phyloP scores from a whole-genome alignment of 2,329 filamentous ascomycete genomes.

The Diaporthe capsici region DNA sequence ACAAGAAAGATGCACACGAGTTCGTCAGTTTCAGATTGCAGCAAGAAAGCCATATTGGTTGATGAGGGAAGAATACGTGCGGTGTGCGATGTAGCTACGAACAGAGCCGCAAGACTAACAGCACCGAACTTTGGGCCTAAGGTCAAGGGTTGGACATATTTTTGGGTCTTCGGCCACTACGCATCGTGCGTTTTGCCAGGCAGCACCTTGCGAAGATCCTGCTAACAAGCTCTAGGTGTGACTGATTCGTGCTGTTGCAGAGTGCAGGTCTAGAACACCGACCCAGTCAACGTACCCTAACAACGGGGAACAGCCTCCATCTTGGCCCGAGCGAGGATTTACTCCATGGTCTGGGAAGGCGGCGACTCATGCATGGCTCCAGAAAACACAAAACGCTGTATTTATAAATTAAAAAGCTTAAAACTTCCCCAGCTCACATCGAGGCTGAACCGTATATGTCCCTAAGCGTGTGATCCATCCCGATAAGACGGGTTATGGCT shows the following conservation, averaged over 20 bases:
- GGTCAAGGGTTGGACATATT: background rate
- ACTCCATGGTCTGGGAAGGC: background rate
- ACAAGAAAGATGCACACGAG: background rate
- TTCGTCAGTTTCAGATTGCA: background rate
- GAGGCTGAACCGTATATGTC: background rate
- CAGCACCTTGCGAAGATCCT: background rate
- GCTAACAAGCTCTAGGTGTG: background rate
- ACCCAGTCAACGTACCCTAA: background rate
- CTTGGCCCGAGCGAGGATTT: background rate
- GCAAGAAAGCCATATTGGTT: background rate
- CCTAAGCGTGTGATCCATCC: background rate
- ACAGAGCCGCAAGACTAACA: background rate
- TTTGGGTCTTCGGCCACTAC: background rate
- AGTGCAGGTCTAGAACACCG: background rate
- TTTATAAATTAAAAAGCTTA: background rate
- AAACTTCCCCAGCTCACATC: background rate
- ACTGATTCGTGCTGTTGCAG: background rate
- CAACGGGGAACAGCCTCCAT: background rate
- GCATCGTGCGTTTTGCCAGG: background rate
- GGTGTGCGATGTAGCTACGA: background rate
- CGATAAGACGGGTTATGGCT: background rate
- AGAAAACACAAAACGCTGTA: background rate
- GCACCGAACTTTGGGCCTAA: background rate
- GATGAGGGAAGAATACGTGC: background rate
- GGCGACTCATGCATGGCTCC: background rate